phyloP scores from a whole-genome alignment of 169 alveolate species.

The Eimeria maxima region DNA sequence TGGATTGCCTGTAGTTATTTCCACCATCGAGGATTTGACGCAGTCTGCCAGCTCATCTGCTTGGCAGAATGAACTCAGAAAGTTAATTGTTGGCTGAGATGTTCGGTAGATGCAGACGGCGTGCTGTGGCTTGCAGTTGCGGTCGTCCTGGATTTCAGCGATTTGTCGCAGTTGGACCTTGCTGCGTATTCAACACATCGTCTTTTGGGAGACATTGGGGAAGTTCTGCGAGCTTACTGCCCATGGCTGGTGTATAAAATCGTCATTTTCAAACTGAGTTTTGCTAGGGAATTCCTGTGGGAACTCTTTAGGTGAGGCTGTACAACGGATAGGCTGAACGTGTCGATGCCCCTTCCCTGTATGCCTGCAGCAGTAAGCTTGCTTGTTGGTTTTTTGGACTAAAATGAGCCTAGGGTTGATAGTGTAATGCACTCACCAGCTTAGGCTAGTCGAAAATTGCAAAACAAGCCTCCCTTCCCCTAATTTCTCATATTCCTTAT shows the following conservation, averaged over 20 bases:
- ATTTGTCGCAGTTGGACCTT: conserved; percentile 53
- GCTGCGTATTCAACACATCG: conserved; percentile 75
- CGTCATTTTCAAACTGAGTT: conserved; percentile 28
- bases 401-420: neutral
- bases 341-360: neutral
- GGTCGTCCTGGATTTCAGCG: conserved; percentile 71
- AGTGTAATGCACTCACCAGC: no score
- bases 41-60: neutral
- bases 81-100: neutral
- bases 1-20: neutral
- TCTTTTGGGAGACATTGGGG: conserved; percentile 61
- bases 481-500: neutral
- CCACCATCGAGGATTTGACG: neutral
- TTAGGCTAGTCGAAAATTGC: neutral
- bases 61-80: neutral
- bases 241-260: conserved; percentile 62
- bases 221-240: conserved; percentile 65
- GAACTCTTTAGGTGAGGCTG: conserved; percentile 40
- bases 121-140: conserved; percentile 48
- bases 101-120: neutral
- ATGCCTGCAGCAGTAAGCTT: neutral
- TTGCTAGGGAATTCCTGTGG: conserved; percentile 67
- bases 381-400: no score
- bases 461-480: neutral
- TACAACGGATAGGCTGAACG: neutral